Evolutionary conservation across 768 basidiomycete genomes (phyloP).

Genomic region (Pulveroboletus ravenelii): DNA sequence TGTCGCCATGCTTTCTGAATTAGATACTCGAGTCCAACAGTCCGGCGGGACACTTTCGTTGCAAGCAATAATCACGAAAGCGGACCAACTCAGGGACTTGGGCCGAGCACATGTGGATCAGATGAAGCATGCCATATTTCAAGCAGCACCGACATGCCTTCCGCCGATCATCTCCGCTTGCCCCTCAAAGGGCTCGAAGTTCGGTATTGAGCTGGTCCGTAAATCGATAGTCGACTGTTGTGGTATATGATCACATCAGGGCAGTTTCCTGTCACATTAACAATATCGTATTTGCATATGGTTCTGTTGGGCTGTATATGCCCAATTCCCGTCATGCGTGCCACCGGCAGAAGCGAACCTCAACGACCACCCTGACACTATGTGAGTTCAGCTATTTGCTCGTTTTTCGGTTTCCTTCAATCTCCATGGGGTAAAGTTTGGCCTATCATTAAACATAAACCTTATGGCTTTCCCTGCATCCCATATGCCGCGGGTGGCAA

Average conservation of each 20-base stretch:
- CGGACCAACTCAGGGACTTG: slow-evolving; percentile 43
- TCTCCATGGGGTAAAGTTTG: background rate
- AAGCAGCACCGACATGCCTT: slow-evolving; percentile 54
- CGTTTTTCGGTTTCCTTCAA: background rate
- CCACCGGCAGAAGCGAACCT: background rate
- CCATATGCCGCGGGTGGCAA: background rate
- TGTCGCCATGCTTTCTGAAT: slow-evolving; percentile 53
- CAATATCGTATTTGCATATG: background rate
- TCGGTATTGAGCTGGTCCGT: slow-evolving; percentile 56
- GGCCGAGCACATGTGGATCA: slow-evolving; percentile 34
- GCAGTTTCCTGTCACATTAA: background rate
- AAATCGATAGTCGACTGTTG: slow-evolving; percentile 59
- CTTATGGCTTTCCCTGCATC: background rate
- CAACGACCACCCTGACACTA: slow-evolving; percentile 4
- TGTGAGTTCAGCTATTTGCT: background rate
- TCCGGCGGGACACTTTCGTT: slow-evolving; percentile 47
- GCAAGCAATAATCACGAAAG: slow-evolving; percentile 72
- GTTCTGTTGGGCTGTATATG: no score
- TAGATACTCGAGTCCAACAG: slow-evolving; percentile 33
- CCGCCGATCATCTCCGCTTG: slow-evolving; percentile 55
- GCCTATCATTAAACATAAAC: background rate
- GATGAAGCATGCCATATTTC: slow-evolving; percentile 50
- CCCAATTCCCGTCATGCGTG: background rate
- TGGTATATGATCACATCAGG: slow-evolving; percentile 29
- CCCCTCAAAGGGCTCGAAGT: slow-evolving; percentile 44